phyloP scores from a whole-genome alignment of 257 asterid species.

The Linaria vulgaris region DNA sequence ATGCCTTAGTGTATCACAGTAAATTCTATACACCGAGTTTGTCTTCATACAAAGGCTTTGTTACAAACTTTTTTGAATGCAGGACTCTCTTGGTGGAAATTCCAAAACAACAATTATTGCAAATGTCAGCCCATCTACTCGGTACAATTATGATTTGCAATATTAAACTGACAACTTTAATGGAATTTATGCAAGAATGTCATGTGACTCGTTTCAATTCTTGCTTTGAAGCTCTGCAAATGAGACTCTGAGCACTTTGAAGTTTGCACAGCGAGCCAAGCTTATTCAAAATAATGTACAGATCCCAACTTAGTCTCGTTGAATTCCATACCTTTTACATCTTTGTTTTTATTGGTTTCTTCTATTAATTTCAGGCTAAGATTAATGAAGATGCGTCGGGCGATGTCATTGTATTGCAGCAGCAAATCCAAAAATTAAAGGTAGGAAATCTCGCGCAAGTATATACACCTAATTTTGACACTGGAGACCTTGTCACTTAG shows the following conservation, averaged over 20 bases:
- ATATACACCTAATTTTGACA: constrained; percentile 23
- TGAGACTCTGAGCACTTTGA: constrained; percentile 81
- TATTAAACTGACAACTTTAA: constrained; percentile 16
- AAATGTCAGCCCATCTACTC: constrained; percentile 76
- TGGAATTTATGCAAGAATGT: constrained; percentile 10
- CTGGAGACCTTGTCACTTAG: constrained; percentile 27
- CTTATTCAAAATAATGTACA: constrained; percentile 85
- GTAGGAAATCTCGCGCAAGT: constrained; percentile 33
- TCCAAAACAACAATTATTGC: constrained; percentile 86
- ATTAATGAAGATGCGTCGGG: constrained; percentile 88
- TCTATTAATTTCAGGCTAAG: constrained; percentile 57
- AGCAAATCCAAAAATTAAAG: constrained; percentile 71
- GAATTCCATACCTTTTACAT: constrained; percentile 5
- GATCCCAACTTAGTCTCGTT: constrained; percentile 23
- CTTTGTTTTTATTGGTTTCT: constrained; percentile 23
- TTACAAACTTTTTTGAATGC: constrained; percentile 32
- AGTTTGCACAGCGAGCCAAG: constrained; percentile 89
- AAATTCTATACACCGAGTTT: constrained; percentile 20
- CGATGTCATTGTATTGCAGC: constrained; percentile 67
- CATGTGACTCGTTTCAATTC: neutral
- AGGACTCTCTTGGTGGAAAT: constrained; percentile 95
- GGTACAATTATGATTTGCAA: constrained; percentile 42
- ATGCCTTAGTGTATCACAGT: neutral
- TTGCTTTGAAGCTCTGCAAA: constrained; percentile 59
- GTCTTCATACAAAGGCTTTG: constrained; percentile 14